These are phyloP conservation scores for Eucalyptus sp. DNA, from an alignment of 345 rosid genomes.

Conservation along the genomic window DNA sequence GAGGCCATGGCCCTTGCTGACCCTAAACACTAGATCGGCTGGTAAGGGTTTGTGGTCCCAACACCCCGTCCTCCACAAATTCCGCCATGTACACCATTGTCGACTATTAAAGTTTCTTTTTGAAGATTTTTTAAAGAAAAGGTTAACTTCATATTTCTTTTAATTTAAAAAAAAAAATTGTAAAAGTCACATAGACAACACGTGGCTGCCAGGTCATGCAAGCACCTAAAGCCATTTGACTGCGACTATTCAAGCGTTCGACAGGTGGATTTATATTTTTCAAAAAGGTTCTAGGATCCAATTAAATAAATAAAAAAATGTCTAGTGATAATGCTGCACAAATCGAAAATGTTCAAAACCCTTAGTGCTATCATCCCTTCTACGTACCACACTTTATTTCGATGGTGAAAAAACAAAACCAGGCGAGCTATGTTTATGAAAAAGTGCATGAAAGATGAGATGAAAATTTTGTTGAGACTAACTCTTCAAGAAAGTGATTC, in stretches of 20 bases:
- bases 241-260: neutral
- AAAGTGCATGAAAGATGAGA: neutral
- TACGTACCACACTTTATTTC: neutral
- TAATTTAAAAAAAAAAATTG: fast-evolving
- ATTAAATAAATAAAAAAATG: neutral
- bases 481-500: neutral
- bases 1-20: neutral
- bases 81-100: neutral
- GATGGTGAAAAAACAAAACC: too few species aligned
- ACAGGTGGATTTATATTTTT: too few species aligned
- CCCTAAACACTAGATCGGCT: neutral
- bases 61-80: neutral
- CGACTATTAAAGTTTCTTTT: neutral
- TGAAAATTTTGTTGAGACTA: neutral
- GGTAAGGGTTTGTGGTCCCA: neutral
- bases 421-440: neutral
- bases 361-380: neutral
- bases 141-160: neutral
- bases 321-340: neutral
- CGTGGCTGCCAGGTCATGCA: neutral
- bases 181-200: neutral
- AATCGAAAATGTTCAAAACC: neutral
- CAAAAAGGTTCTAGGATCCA: neutral
- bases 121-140: neutral
- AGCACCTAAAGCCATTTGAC: neutral